Conservation (phyloP, 257 asterid species). For the Solanum chilense region DNA sequence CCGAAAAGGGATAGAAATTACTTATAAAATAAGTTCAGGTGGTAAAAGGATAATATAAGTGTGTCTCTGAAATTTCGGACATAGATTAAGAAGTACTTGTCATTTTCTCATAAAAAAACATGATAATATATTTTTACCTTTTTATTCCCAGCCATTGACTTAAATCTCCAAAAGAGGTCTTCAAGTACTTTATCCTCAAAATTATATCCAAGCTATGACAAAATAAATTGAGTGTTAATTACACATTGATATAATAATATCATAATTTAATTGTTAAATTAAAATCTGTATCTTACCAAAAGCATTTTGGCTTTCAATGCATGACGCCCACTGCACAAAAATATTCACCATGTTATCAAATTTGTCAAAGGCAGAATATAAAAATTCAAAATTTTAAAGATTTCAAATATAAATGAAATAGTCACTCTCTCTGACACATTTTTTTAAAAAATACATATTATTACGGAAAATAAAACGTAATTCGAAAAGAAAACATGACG, state of each 20-base stretch:
- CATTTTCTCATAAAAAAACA: background rate
- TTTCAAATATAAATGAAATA: background rate
- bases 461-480: background rate
- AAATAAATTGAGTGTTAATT: background rate
- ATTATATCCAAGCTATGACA: slow-evolving; percentile 73
- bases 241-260: background rate
- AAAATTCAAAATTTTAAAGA: background rate
- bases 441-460: no score
- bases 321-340: slow-evolving; percentile 72
- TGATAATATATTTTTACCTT: slow-evolving; percentile 33
- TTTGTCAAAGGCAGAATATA: background rate
- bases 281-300: slow-evolving; percentile 38
- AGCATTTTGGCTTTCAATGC: slow-evolving; percentile 80
- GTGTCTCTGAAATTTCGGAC: rapidly evolving
- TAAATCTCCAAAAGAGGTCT: slow-evolving; percentile 77
- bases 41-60: no score
- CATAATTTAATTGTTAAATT: background rate
- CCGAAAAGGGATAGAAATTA: no score
- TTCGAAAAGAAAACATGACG: background rate
- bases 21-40: no score
- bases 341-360: background rate
- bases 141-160: slow-evolving; percentile 76
- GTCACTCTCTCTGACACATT: background rate
- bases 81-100: no score
- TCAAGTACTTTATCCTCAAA: slow-evolving; percentile 73